These are phyloP conservation scores for Backusella morwellensis DNA, from an alignment of 192 early-diverging fungal genomes.

Conservation along the genomic window DNA sequence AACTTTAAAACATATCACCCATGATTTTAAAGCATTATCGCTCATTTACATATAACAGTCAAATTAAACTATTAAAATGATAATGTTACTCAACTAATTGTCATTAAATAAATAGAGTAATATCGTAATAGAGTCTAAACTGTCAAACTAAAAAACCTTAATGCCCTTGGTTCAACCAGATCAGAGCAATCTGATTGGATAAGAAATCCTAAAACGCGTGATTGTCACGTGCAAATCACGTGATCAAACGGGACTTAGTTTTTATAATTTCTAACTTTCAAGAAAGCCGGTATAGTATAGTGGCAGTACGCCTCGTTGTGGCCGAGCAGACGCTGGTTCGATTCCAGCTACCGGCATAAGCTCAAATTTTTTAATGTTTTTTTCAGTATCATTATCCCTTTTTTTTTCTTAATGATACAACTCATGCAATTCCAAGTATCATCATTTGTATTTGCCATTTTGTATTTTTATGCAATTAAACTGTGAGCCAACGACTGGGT, in stretches of 20 bases:
- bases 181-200: neutral
- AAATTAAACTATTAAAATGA: neutral
- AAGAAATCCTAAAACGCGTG: neutral
- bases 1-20: neutral
- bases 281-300: slow-evolving; percentile 44
- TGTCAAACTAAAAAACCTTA: neutral
- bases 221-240: neutral
- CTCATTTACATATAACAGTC: neutral
- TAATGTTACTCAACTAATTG: neutral
- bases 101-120: neutral
- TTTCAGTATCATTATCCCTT: no score
- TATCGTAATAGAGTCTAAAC: neutral
- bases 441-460: no score
- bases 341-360: slow-evolving; percentile 31
- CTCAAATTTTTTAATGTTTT: no score
- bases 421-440: no score
- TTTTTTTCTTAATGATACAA: no score
- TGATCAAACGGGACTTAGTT: fast-evolving
- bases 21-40: neutral
- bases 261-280: neutral
- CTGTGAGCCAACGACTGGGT: no score
- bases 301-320: slow-evolving; percentile 51
- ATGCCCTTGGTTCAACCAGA: no score
- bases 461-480: no score
- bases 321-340: slow-evolving; percentile 50